Conservation (phyloP, 78 protist genomes). For the Parvularia atlantis region DNA sequence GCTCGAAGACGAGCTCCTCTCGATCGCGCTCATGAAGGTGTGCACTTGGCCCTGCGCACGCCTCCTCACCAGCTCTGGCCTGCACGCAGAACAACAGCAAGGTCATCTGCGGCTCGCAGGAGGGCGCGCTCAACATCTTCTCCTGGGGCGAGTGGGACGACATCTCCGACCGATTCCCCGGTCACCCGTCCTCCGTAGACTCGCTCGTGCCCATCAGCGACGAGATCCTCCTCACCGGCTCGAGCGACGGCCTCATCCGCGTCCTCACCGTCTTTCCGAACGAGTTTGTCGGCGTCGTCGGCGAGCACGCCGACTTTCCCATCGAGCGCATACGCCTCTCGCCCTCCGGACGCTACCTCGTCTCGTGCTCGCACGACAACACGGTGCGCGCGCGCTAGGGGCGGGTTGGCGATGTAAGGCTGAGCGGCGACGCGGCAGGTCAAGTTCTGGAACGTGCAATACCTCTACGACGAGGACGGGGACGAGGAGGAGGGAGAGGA, state of each 20-base stretch:
- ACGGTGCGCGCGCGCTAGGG: no score
- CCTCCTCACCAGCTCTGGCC: neutral
- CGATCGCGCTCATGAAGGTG: slow-evolving; percentile 1
- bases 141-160: slow-evolving; percentile 38
- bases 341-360: neutral
- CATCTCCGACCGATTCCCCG: slow-evolving; percentile 14
- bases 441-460: no score
- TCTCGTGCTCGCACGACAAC: slow-evolving; percentile 37
- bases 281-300: slow-evolving; percentile 22
- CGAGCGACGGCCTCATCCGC: slow-evolving; percentile 29
- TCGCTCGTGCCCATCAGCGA: neutral
- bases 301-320: slow-evolving; percentile 29
- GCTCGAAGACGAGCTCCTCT: slow-evolving; percentile 42
- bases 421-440: no score
- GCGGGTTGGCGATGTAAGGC: no score
- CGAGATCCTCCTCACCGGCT: slow-evolving; percentile 5
- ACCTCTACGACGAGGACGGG: no score
- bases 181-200: slow-evolving; percentile 29
- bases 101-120: slow-evolving; percentile 36
- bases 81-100: neutral
- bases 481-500: no score
- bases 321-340: slow-evolving; percentile 18
- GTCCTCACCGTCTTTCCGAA: slow-evolving; percentile 18
- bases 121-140: slow-evolving; percentile 17
- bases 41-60: neutral